These are phyloP conservation scores for Pseudocercospora eumusae DNA, from an alignment of 2,329 filamentous ascomycete species.

Conservation along the genomic window DNA sequence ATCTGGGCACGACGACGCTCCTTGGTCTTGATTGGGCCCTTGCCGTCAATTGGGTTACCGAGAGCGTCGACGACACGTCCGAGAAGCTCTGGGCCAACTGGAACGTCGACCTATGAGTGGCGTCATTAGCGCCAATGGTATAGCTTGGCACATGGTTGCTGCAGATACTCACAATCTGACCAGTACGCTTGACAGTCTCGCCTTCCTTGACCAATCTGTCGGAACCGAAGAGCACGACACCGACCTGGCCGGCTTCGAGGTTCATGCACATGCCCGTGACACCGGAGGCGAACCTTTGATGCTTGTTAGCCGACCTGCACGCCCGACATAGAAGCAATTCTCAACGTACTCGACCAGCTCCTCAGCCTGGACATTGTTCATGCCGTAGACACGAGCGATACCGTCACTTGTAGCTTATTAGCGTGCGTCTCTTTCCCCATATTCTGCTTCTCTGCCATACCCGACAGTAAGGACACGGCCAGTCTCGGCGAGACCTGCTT, in stretches of 20 bases:
- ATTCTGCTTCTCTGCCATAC: slow-evolving; percentile 61
- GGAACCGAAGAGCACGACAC: slow-evolving; percentile 99
- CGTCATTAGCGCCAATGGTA: slow-evolving; percentile 16
- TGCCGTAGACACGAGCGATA: slow-evolving; percentile 99
- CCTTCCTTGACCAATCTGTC: slow-evolving; percentile 99
- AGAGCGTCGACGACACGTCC: slow-evolving; percentile 98
- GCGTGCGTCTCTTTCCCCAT: slow-evolving; percentile 6
- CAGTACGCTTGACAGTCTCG: slow-evolving; percentile 99
- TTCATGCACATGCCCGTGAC: slow-evolving; percentile 99
- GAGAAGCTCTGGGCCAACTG: slow-evolving; percentile 87
- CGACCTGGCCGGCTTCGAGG: slow-evolving; percentile 99
- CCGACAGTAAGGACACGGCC: slow-evolving; percentile 97
- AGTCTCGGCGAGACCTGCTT: slow-evolving; percentile 94
- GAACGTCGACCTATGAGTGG: slow-evolving; percentile 78
- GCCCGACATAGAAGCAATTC: slow-evolving; percentile 1
- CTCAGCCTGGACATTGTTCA: slow-evolving; percentile 99
- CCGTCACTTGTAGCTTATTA: slow-evolving; percentile 72
- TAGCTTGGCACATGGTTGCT: slow-evolving; percentile 3
- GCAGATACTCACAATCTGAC: slow-evolving; percentile 80
- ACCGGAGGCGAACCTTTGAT: slow-evolving; percentile 90
- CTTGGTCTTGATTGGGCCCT: slow-evolving; percentile 91
- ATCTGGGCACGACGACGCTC: slow-evolving; percentile 95
- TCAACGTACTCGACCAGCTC: slow-evolving; percentile 95
- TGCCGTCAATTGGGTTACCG: slow-evolving; percentile 98
- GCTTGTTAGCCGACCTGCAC: slow-evolving; percentile 22